Evolutionary conservation across 2,329 filamentous ascomycete species (phyloP), one percentile per base, ranked within the genome.

Genomic region (Aspergillus neoniger): DNA sequence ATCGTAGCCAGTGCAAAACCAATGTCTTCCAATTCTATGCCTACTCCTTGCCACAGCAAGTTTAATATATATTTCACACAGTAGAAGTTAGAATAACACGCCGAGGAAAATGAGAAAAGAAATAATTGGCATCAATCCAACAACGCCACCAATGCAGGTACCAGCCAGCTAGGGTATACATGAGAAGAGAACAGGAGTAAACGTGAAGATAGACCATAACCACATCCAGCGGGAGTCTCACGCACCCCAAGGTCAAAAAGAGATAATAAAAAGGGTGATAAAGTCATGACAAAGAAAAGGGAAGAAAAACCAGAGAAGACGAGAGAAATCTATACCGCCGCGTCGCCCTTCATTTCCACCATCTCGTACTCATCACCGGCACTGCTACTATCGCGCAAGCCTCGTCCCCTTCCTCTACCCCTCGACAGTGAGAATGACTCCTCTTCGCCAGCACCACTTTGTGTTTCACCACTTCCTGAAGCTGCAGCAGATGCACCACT

Each of bases 121-220:
- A 58, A 21, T 36, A 36, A 14, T 36, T 14, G 32, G 32, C 32
- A 36, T 36, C 32, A 15, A 32, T 36, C 32, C 32, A 36, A 68
- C 36, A 72, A 73, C 70, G 71, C 71, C 70, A 69, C 70, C 68
- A 70, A 70, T 71, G 73, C 63, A 69, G 52, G 69, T 69, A 65
- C 69, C 71, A 69, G 63, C 63, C 52, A 67, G 59, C 55, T 63
- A 69, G 72, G 70, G 72, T 73, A 72, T 74, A 73, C 68, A 63
- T 55, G 52, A 57, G 21, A 56, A 36, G 65, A 60, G 55, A 55
- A 63, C 49, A 61, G 55, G 58, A 44, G 41, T 12, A 36, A 36
- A 14, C 32, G 32, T 57, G 25, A 12, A 60, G 44, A 28, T 30
- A 58, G 23, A 9, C 32, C 41, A n/a, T 28, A 39, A 23, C 36